phyloP scores from a whole-genome alignment of 2,329 filamentous ascomycete genomes.

The Talaromyces atroroseus region DNA sequence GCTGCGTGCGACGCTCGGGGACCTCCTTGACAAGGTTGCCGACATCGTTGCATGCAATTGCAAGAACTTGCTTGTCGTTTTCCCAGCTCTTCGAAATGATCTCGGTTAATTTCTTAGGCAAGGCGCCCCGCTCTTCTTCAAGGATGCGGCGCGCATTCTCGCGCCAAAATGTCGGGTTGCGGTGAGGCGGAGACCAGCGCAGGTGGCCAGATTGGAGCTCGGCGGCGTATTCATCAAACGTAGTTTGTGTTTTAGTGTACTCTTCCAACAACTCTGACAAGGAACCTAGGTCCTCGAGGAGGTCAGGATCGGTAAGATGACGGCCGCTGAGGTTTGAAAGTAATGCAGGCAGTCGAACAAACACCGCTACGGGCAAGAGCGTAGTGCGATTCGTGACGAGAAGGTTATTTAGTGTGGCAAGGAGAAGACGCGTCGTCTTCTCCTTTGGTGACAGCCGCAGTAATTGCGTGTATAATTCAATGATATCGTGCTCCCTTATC shows the following conservation, averaged over 20 bases:
- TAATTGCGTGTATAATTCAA: conserved; percentile 87
- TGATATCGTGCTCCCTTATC: conserved; percentile 82
- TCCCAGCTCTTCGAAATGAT: conserved; percentile 80
- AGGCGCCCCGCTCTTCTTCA: conserved; percentile 71
- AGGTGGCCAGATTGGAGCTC: conserved; percentile 83
- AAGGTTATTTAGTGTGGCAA: conserved; percentile 86
- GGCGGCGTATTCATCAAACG: conserved; percentile 65
- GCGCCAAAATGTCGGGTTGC: conserved; percentile 80
- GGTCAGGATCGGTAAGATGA: conserved; percentile 45
- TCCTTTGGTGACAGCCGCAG: conserved; percentile 92
- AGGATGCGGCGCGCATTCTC: conserved; percentile 86
- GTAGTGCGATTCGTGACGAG: conserved; percentile 64
- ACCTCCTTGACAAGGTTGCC: conserved; percentile 84
- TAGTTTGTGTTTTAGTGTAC: conserved; percentile 67
- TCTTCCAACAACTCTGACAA: conserved; percentile 70
- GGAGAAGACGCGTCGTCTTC: conserved; percentile 87
- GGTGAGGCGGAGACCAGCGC: conserved; percentile 87
- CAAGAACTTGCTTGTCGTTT: conserved; percentile 77
- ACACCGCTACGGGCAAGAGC: conserved; percentile 74
- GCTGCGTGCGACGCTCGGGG: conserved; percentile 70
- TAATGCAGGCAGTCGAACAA: conserved; percentile 69
- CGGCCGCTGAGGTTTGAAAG: conserved; percentile 53
- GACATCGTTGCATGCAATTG: conserved; percentile 89
- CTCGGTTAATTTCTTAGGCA: conserved; percentile 75
- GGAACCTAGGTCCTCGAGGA: conserved; percentile 44